A percentile compares a stretch with the other conserved stretches of the same genome.
phyloP scores from a whole-genome alignment of 2,329 filamentous ascomycete genomes.

The Scleromitrula shiraiana region DNA sequence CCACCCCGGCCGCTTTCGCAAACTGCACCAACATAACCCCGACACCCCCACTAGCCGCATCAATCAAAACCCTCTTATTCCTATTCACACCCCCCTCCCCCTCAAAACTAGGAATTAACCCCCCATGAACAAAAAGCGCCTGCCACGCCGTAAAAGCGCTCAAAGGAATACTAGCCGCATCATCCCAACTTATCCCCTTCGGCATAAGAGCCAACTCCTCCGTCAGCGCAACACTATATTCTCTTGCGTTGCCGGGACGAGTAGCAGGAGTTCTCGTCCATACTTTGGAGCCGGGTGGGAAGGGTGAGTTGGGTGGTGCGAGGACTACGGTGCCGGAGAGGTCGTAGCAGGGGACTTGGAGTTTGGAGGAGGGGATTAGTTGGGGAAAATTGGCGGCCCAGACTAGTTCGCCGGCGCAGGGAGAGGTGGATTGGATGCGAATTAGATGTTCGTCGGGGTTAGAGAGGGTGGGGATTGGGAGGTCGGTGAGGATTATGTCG shows the following conservation, averaged over 20 bases:
- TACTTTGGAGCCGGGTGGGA: not conserved
- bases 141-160: slow-evolving; percentile 8
- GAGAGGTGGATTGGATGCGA: not conserved
- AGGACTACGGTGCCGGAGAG: not conserved
- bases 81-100: not conserved
- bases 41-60: slow-evolving; percentile 1
- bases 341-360: not conserved
- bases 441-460: not conserved
- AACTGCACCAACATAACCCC: not conserved
- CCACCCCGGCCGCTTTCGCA: not conserved
- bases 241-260: not conserved
- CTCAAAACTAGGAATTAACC: not conserved
- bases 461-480: not conserved
- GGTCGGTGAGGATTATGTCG: slow-evolving; percentile 1
- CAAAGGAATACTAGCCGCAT: not conserved
- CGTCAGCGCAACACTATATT: not conserved
- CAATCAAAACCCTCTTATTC: not conserved
- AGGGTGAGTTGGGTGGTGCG: not conserved
- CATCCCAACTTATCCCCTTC: not conserved
- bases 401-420: slow-evolving; percentile 1
- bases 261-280: not conserved
- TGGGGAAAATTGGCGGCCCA: not conserved
- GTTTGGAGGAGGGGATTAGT: not conserved
- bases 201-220: not conserved
- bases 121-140: not conserved